Evolutionary conservation across 225 moss, liverwort and hornwort species (phyloP).

Genomic region (Lunularia cruciata): DNA sequence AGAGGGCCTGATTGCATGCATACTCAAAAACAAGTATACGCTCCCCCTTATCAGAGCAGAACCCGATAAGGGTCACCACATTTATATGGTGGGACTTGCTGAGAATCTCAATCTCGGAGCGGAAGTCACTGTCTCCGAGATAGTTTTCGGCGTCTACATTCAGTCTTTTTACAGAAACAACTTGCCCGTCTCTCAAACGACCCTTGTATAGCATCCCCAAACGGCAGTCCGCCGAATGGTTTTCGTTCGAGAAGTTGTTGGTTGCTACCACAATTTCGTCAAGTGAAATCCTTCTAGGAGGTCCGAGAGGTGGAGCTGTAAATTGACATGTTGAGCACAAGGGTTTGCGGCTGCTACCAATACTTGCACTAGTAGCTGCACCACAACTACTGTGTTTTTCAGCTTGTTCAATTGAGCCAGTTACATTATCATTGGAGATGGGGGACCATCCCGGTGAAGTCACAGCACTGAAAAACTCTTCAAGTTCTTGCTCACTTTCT

Average conservation of each 20-base stretch:
- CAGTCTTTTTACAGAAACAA: constrained; percentile 1
- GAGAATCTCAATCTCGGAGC: constrained; percentile 7
- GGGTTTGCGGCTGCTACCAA: background rate
- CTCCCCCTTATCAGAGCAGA: background rate
- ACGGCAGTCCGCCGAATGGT: background rate
- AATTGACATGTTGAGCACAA: background rate
- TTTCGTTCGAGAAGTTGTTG: background rate
- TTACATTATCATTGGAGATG: background rate
- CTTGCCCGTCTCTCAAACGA: constrained; percentile 4
- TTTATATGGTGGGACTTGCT: background rate
- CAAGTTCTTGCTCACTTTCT: background rate
- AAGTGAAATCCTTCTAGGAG: background rate
- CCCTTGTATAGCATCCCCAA: background rate
- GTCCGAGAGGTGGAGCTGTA: background rate
- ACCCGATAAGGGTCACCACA: constrained; percentile 12
- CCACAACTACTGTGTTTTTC: too few species aligned
- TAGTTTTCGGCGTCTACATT: background rate
- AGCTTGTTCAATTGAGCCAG: background rate
- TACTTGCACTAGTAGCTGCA: background rate
- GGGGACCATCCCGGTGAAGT: background rate
- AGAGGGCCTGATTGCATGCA: constrained; percentile 5
- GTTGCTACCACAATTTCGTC: background rate
- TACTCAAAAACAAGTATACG: background rate
- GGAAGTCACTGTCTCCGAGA: background rate
- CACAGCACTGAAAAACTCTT: background rate